Percentiles rank a stretch among this genome's conserved stretches.
These are phyloP conservation scores for Lantana camara DNA, from an alignment of 257 asterid genomes.

Conservation along the genomic window DNA sequence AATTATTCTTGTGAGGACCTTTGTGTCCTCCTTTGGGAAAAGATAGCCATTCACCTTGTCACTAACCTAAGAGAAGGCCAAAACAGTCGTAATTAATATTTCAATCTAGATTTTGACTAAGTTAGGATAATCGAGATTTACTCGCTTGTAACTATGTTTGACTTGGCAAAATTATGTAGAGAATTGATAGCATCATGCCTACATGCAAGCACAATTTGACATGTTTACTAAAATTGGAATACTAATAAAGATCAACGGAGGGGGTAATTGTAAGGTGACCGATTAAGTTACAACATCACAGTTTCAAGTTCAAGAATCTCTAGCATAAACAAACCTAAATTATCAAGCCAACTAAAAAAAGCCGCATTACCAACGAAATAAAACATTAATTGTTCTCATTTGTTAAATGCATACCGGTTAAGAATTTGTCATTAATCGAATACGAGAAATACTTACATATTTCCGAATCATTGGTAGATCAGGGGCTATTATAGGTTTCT, in stretches of 20 bases:
- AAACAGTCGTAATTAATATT: no score
- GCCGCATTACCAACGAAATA: background rate
- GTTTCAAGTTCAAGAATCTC: background rate
- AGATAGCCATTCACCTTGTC: constrained; percentile 81
- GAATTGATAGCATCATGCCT: no score
- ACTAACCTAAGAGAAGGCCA: constrained; percentile 49
- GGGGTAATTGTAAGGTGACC: background rate
- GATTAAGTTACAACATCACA: background rate
- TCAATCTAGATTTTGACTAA: constrained; percentile 15
- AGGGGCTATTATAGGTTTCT: constrained; percentile 85
- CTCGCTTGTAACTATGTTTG: no score
- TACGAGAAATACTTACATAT: constrained; percentile 58
- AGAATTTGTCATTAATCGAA: background rate
- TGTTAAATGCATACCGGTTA: background rate
- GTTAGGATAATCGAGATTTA: background rate
- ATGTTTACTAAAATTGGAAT: no score
- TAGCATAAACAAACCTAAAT: background rate
- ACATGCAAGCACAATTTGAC: no score
- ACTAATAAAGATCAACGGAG: no score
- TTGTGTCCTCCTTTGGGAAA: constrained; percentile 61
- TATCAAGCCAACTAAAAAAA: background rate
- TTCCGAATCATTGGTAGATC: constrained; percentile 64
- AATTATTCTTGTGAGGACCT: constrained; percentile 50
- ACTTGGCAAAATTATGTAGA: no score
- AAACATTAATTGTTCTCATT: background rate